Conservation (phyloP, 2,329 filamentous ascomycete genomes). For the Bertia moriformis region DNA sequence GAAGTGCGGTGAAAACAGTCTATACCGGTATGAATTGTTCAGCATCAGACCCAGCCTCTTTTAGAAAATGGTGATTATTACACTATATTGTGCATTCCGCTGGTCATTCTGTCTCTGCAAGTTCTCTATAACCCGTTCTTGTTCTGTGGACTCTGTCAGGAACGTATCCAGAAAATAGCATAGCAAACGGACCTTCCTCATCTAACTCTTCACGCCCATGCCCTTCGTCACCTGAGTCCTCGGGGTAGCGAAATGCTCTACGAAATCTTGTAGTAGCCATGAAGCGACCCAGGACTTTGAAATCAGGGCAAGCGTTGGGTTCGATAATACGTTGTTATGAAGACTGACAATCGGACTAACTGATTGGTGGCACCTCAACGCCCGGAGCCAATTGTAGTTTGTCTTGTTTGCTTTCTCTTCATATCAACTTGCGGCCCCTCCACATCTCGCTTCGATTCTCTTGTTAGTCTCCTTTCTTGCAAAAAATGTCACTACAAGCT, state of each 20-base stretch:
- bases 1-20: conserved; percentile 18
- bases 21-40: conserved; percentile 2
- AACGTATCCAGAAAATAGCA: background rate
- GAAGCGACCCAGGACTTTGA: no score
- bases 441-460: no score
- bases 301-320: no score
- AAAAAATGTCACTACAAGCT: background rate
- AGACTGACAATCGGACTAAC: no score
- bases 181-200: background rate
- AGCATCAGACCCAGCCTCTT: no score
- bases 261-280: background rate
- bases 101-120: conserved; percentile 18
- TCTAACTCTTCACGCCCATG: background rate
- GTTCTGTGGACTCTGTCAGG: conserved; percentile 14
- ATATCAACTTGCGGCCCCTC: no score
- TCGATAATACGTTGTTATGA: no score
- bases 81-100: conserved; percentile 21
- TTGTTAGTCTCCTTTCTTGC: background rate
- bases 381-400: no score
- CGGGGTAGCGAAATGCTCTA: background rate
- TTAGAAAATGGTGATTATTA: conserved; percentile 9
- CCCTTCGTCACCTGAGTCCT: background rate
- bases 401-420: background rate
- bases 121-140: conserved; percentile 21
- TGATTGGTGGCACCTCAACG: no score